phyloP scores from a whole-genome alignment of 1,284 basidiomycete genomes.

The Ceratobasidium sp. region DNA sequence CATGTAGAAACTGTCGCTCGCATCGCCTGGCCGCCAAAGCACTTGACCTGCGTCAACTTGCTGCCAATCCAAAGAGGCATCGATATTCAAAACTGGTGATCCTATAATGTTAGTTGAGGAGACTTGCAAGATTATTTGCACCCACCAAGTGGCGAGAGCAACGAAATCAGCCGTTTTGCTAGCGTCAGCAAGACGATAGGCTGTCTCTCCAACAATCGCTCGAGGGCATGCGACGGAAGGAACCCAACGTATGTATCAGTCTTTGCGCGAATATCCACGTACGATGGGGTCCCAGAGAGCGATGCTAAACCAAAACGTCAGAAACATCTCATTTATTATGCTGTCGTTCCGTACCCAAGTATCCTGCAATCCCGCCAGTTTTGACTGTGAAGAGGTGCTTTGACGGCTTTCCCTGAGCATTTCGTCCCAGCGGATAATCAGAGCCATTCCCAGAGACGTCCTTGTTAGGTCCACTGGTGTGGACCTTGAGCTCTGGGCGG shows the following conservation, averaged over 20 bases:
- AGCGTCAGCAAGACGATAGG: conserved; percentile 95
- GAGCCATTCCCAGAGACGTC: background rate
- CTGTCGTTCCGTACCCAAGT: conserved; percentile 68
- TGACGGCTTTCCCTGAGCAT: conserved; percentile 45
- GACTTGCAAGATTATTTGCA: background rate
- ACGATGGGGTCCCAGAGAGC: conserved; percentile 89
- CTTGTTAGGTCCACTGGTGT: conserved; percentile 5
- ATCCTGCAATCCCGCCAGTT: conserved; percentile 97
- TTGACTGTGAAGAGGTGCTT: conserved; percentile 93
- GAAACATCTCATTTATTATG: background rate
- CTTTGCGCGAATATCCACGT: conserved; percentile 96
- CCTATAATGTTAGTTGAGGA: background rate
- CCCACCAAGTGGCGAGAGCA: conserved; percentile 88
- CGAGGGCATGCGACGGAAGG: conserved; percentile 86
- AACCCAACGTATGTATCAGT: conserved; percentile 98
- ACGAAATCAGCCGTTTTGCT: conserved; percentile 93
- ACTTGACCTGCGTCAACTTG: conserved; percentile 94
- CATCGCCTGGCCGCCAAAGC: conserved; percentile 90
- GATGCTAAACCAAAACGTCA: conserved; percentile 63
- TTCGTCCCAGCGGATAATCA: conserved; percentile 25
- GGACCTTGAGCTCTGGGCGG: conserved; percentile 26
- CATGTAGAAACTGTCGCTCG: conserved; percentile 95
- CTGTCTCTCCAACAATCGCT: conserved; percentile 88
- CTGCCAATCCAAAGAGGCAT: conserved; percentile 98
- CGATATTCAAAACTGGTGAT: conserved; percentile 88